Base-by-base conservation (phyloP, 495 filamentous ascomycete species). In the Talaromyces thailandensis region DNA sequence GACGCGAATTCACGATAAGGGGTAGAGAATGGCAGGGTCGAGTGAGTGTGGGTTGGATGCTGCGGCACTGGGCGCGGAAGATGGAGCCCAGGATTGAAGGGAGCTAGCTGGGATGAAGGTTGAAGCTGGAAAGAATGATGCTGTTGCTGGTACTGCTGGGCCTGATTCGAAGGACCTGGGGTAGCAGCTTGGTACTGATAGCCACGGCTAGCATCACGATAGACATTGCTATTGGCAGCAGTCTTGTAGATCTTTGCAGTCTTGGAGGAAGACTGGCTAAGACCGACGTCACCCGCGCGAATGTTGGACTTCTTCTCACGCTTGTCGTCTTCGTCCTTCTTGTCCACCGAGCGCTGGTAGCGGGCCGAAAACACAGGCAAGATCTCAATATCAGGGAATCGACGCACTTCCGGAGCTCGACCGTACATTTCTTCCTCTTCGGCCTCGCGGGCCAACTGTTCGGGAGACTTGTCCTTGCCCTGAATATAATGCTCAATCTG, bases 341-440 rank as follows among this genome's bases (percentile, higher is more conserved):
- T 50, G 58, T 64, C 28, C 62, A 58, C 1, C 5, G 62, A 9
- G 40, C 63, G 58, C 35, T 63, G 63, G 29, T 55, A 55, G 1
- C 5, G 14, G 12, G 9, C 7, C 23, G 60, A 43, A 60, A 86
- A 84, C 25, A 76, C 77, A 5, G 88, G 87, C 21, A 91, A 70
- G 29, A 91, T 81, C 68, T 90, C 87, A 35, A 91, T 79, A 65
- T 88, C 87, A 0, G 88, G 88, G 45, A 90, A 84, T 6, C 23
- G 26, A 7, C 51, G n/a, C n/a, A 28, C 23, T 28, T 55, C 51
- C 4, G 51, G 51, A 3, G 51, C 51, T 23, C 26, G n/a, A 18
- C 51, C 51, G 28, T 14, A 28, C 23, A 55, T 2, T 14, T 25
- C 51, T 28, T 55, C 51, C 26, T 25, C 51, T 14, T 55, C 51